Conservation (phyloP, 306 rosid genomes). For the Cicer arietinum region DNA sequence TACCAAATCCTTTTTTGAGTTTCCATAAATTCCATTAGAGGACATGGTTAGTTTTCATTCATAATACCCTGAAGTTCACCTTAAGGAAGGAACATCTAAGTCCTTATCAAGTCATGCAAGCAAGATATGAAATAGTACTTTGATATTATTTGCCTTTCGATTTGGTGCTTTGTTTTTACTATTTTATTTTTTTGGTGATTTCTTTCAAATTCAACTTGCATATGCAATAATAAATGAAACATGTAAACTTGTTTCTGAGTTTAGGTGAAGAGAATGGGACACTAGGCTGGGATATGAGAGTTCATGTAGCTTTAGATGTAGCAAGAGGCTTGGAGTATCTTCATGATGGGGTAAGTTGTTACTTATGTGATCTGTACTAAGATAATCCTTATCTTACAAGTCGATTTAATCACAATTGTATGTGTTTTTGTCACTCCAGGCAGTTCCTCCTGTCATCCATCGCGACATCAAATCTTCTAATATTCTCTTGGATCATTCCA, state of each 20-base stretch:
- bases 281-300: constrained; percentile 88
- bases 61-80: too few species aligned
- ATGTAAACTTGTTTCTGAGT: constrained; percentile 27
- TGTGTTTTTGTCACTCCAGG: constrained; percentile 58
- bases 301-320: constrained; percentile 83
- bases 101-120: background rate
- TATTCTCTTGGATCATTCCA: constrained; percentile 84
- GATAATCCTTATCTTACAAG: constrained; percentile 8
- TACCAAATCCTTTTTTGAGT: too few species aligned
- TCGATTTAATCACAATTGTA: constrained; percentile 21
- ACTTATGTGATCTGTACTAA: constrained; percentile 27
- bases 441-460: constrained; percentile 95
- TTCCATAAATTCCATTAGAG: too few species aligned
- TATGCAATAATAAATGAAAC: background rate
- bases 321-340: constrained; percentile 99
- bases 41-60: too few species aligned
- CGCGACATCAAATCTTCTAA: constrained; percentile 92
- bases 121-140: background rate
- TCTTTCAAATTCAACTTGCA: constrained; percentile 18
- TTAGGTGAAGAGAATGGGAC: constrained; percentile 69
- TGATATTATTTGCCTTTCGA: constrained; percentile 5
- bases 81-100: too few species aligned
- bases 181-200: background rate
- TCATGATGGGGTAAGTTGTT: constrained; percentile 88
- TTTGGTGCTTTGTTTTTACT: background rate